Conservation (phyloP, 768 basidiomycete species). For the Plicaturopsis crispa region DNA sequence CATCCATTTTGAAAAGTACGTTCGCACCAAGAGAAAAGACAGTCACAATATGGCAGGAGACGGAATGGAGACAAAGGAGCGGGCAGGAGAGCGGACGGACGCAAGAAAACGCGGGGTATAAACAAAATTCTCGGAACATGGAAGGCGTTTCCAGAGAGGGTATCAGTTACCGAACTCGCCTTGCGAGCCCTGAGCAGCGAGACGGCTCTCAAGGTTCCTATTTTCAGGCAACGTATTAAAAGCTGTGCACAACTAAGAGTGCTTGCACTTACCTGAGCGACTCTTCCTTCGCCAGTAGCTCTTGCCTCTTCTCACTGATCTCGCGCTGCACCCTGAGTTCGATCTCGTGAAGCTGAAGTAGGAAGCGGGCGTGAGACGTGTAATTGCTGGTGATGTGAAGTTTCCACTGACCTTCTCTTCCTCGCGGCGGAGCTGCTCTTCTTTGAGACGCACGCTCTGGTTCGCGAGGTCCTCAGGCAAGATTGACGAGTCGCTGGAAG, state of each 20-base stretch:
- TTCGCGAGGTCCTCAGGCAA: constrained; percentile 95
- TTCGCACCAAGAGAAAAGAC: no score
- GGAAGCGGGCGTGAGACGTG: no score
- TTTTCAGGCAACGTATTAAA: constrained; percentile 4
- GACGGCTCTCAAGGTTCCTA: constrained; percentile 85
- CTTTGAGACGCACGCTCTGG: constrained; percentile 95
- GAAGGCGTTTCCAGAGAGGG: constrained; percentile 1
- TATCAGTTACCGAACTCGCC: constrained; percentile 68
- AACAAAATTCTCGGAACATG: constrained; percentile 3
- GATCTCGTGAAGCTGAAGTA: constrained; percentile 95
- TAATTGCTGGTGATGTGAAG: no score
- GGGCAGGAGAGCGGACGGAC: constrained; percentile 28
- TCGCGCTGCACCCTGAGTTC: constrained; percentile 97
- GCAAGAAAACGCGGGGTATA: constrained; percentile 2
- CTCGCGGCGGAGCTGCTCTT: constrained; percentile 94
- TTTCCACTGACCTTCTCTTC: no score
- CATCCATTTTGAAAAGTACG: no score
- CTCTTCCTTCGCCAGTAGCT: constrained; percentile 93
- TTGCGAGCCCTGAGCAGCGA: constrained; percentile 84
- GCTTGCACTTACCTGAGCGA: constrained; percentile 84
- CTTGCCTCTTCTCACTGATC: constrained; percentile 96
- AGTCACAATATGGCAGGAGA: no score
- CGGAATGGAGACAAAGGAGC: no score
- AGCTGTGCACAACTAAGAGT: constrained; percentile 10
- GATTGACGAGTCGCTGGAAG: constrained; percentile 73